These are phyloP conservation scores for Coemansia biformis DNA, from an alignment of 192 early-diverging fungal genomes.

Conservation along the genomic window DNA sequence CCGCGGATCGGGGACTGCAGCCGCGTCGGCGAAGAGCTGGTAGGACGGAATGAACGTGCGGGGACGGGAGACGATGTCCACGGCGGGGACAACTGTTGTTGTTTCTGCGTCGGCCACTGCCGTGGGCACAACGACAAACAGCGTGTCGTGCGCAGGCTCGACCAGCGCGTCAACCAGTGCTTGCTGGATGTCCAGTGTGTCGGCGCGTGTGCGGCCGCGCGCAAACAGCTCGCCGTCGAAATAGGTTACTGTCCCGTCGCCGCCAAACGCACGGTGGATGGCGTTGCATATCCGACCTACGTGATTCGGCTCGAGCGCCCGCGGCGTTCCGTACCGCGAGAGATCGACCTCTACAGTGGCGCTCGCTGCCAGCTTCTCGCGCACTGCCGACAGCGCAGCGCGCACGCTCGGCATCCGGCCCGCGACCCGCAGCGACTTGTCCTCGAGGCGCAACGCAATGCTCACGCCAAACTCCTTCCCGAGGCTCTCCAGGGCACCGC, in stretches of 20 bases:
- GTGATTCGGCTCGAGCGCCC: constrained; percentile 15
- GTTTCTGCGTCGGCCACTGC: background rate
- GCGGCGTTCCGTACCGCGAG: constrained; percentile 12
- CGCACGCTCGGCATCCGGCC: constrained; percentile 26
- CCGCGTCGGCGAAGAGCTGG: constrained; percentile 4
- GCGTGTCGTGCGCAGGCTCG: constrained; percentile 11
- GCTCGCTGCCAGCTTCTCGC: constrained; percentile 24
- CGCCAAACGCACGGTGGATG: background rate
- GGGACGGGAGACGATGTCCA: constrained; percentile 20
- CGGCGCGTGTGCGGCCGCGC: constrained; percentile 12
- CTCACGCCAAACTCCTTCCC: constrained; percentile 23
- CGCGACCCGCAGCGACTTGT: constrained; percentile 7
- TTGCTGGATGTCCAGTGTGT: constrained; percentile 26
- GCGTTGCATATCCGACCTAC: background rate
- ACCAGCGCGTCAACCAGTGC: constrained; percentile 28
- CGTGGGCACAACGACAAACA: constrained; percentile 19
- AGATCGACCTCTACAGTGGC: constrained; percentile 22
- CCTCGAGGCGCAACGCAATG: constrained; percentile 3
- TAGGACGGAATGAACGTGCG: constrained; percentile 9
- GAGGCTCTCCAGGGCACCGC: constrained; percentile 2
- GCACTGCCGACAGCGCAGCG: constrained; percentile 22
- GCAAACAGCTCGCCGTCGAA: constrained; percentile 25
- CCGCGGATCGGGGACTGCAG: too few species aligned
- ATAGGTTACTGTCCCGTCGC: constrained; percentile 4
- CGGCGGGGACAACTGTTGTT: constrained; percentile 14